These are phyloP conservation scores for Chlorencoelia australis DNA, from an alignment of 2,329 filamentous ascomycete genomes.

Conservation along the genomic window DNA sequence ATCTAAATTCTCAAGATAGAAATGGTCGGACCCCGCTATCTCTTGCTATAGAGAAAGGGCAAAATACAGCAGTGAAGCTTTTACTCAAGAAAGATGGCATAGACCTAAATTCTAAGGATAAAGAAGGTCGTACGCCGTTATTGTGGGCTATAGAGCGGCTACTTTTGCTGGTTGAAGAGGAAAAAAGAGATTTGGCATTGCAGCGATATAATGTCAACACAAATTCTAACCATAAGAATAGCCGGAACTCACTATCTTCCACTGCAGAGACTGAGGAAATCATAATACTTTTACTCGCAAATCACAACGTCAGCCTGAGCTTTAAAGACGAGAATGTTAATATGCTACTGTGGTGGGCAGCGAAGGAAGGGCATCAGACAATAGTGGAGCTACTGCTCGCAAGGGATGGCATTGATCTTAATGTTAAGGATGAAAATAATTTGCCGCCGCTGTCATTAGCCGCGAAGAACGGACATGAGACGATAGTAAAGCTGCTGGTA, in stretches of 20 bases:
- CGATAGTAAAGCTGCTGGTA: not conserved
- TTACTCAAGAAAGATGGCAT: constrained; percentile 4
- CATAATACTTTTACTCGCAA: not conserved
- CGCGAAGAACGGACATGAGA: rapidly evolving
- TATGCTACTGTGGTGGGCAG: constrained; percentile 1
- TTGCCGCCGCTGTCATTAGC: not conserved
- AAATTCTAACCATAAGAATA: not conserved
- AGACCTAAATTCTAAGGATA: constrained; percentile 8
- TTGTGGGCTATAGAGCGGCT: not conserved
- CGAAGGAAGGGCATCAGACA: not conserved
- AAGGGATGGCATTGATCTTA: not conserved
- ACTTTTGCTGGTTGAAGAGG: no score
- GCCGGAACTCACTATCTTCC: not conserved
- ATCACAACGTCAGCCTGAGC: not conserved
- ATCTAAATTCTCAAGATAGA: not conserved
- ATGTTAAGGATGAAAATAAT: not conserved
- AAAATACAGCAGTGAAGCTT: not conserved
- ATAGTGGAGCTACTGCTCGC: not conserved
- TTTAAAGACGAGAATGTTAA: not conserved
- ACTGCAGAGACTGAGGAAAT: not conserved
- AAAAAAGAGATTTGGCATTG: not conserved
- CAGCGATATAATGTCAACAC: no score
- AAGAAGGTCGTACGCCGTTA: not conserved
- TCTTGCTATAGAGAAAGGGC: not conserved
- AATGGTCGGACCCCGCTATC: not conserved